Evolutionary conservation across 2,329 filamentous ascomycete species (phyloP).

Genomic region (Talaromyces piceae): DNA sequence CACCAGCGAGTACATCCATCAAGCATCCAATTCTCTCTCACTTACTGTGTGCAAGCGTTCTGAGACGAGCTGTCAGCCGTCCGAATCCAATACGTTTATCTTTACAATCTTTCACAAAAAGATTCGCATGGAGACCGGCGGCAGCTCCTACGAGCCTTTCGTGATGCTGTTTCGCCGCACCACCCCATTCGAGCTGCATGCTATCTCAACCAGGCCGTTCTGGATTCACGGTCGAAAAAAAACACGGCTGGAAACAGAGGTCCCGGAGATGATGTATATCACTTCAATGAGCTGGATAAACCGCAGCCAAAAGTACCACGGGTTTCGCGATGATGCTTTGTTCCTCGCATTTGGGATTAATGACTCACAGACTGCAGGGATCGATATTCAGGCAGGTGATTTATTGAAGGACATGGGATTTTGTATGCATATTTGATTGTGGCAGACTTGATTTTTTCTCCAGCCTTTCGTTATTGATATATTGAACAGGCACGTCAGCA

Average conservation of each 20-base stretch:
- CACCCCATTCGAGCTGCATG: slow-evolving; percentile 46
- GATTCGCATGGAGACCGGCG: slow-evolving; percentile 32
- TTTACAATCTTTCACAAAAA: slow-evolving; percentile 52
- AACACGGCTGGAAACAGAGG: slow-evolving; percentile 20
- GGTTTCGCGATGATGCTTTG: slow-evolving; percentile 49
- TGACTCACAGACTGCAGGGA: neutral
- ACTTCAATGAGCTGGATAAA: slow-evolving; percentile 52
- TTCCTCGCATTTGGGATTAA: slow-evolving; percentile 53
- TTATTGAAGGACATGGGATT: neutral
- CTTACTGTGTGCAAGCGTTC: slow-evolving; percentile 48
- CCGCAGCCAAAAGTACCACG: slow-evolving; percentile 44
- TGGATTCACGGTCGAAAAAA: slow-evolving; percentile 48
- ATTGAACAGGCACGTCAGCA: no score
- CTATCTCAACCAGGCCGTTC: slow-evolving; percentile 43
- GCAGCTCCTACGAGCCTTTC: slow-evolving; percentile 48
- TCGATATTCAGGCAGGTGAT: neutral
- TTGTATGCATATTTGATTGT: neutral
- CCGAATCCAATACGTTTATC: slow-evolving; percentile 47
- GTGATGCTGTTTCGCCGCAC: slow-evolving; percentile 44
- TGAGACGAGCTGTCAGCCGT: slow-evolving; percentile 38
- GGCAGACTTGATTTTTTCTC: neutral
- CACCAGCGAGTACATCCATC: slow-evolving; percentile 45
- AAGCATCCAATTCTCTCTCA: slow-evolving; percentile 52
- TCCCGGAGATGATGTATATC: slow-evolving; percentile 50
- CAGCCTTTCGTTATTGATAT: no score